Evolutionary conservation across 164 flowering plant species (phyloP).

Genomic region (Nymphaea colorata): DNA sequence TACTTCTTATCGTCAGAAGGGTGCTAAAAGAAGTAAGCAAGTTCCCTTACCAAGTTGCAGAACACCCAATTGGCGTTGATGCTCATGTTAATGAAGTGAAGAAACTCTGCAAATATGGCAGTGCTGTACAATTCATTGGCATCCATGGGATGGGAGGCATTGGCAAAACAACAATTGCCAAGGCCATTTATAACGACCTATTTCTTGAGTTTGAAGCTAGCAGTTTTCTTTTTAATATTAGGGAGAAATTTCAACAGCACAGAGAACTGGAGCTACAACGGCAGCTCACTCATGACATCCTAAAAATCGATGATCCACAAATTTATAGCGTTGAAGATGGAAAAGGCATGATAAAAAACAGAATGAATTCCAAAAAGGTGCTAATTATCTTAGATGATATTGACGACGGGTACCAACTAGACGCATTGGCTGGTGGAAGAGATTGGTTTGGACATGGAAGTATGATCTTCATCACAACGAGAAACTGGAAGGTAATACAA

Average conservation of each 20-base stretch:
- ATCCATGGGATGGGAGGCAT: not conserved
- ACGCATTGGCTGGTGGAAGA: not conserved
- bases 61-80: not conserved
- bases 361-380: not conserved
- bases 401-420: not conserved
- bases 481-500: not conserved
- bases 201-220: not conserved
- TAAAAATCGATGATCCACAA: not conserved
- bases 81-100: not conserved
- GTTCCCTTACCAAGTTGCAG: not conserved
- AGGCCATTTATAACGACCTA: not conserved
- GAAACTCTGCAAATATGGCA: not conserved
- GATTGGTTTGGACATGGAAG: not conserved
- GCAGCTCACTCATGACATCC: not conserved
- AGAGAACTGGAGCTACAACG: not conserved
- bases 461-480: not conserved
- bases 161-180: not conserved
- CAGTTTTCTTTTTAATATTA: not conserved
- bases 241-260: not conserved
- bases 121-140: not conserved
- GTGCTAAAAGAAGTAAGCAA: not conserved
- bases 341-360: not conserved
- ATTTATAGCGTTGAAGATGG: not conserved
- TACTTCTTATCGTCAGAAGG: too few relatives aligned
- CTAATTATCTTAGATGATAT: not conserved